Percentiles rank a stretch among this genome's conserved stretches.
These are phyloP conservation scores for Lecanosticta acicola DNA, from an alignment of 2,329 filamentous ascomycete genomes.

Conservation along the genomic window DNA sequence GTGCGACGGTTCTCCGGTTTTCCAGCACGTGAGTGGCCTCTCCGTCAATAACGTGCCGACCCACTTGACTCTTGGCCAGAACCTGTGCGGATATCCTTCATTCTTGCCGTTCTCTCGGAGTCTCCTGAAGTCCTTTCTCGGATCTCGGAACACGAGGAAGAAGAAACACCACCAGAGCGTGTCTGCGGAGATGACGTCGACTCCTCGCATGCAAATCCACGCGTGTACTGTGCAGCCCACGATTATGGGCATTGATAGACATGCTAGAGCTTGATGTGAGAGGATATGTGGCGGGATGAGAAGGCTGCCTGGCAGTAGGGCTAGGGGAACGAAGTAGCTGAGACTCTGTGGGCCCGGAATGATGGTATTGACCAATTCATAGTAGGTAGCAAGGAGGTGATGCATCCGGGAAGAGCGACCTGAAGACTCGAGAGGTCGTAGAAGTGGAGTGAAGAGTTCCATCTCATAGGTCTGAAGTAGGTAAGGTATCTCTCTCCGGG, in stretches of 20 bases:
- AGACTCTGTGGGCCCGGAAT: slow-evolving; percentile 27
- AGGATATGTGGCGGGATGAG: slow-evolving; percentile 21
- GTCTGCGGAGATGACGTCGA: slow-evolving; percentile 29
- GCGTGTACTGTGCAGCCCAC: slow-evolving; percentile 22
- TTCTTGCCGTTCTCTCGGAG: neutral
- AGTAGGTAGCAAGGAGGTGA: neutral
- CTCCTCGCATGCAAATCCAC: slow-evolving; percentile 25
- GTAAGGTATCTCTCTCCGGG: no score
- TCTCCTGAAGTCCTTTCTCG: slow-evolving; percentile 23
- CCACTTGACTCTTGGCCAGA: slow-evolving; percentile 24
- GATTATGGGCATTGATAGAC: slow-evolving; percentile 25
- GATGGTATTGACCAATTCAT: slow-evolving; percentile 12
- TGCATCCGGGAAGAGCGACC: neutral
- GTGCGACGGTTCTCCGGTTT: slow-evolving; percentile 21
- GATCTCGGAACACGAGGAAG: slow-evolving; percentile 26
- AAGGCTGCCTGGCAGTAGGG: slow-evolving; percentile 25
- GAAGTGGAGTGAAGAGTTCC: neutral
- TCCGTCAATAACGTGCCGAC: slow-evolving; percentile 21
- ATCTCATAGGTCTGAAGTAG: no score
- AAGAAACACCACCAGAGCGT: slow-evolving; percentile 23
- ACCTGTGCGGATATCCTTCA: slow-evolving; percentile 20
- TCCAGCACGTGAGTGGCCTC: slow-evolving; percentile 27
- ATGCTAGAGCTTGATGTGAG: slow-evolving; percentile 19
- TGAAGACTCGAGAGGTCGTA: neutral
- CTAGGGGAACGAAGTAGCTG: slow-evolving; percentile 25